These are phyloP conservation scores for Moesziomyces sp. DNA, from an alignment of 1,284 basidiomycete genomes.

Conservation along the genomic window DNA sequence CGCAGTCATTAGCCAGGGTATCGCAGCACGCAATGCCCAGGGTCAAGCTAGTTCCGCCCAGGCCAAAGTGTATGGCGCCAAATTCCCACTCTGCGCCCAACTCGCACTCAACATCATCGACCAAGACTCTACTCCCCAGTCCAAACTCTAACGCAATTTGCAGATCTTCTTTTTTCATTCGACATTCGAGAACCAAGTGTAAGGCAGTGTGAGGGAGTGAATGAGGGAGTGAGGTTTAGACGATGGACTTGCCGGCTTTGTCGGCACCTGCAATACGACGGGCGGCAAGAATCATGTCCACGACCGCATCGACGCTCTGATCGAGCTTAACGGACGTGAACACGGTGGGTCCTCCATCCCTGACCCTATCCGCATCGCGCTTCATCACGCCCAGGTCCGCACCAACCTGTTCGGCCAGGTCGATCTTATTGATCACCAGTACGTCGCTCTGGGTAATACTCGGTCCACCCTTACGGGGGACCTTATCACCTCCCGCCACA, in stretches of 20 bases:
- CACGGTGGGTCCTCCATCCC: constrained; percentile 91
- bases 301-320: constrained; percentile 83
- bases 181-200: too few species aligned
- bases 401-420: constrained; percentile 86
- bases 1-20: constrained; percentile 89
- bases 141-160: constrained; percentile 6
- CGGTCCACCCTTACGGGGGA: constrained; percentile 95
- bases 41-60: constrained; percentile 86
- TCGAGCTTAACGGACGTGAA: constrained; percentile 87
- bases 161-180: too few species aligned
- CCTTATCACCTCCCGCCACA: constrained; percentile 91
- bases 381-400: constrained; percentile 95
- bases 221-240: too few species aligned
- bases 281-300: constrained; percentile 83
- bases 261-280: constrained; percentile 76
- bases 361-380: constrained; percentile 89
- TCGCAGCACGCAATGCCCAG: constrained; percentile 85
- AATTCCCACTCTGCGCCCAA: constrained; percentile 49
- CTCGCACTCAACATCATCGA: constrained; percentile 27
- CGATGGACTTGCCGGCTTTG: constrained; percentile 39
- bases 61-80: constrained; percentile 52
- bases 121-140: constrained; percentile 3
- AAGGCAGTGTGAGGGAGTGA: too few species aligned
- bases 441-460: constrained; percentile 86
- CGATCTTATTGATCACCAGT: constrained; percentile 81